Conservation (phyloP, 73 alveolate genomes). For the Paramecium octaurelia region DNA sequence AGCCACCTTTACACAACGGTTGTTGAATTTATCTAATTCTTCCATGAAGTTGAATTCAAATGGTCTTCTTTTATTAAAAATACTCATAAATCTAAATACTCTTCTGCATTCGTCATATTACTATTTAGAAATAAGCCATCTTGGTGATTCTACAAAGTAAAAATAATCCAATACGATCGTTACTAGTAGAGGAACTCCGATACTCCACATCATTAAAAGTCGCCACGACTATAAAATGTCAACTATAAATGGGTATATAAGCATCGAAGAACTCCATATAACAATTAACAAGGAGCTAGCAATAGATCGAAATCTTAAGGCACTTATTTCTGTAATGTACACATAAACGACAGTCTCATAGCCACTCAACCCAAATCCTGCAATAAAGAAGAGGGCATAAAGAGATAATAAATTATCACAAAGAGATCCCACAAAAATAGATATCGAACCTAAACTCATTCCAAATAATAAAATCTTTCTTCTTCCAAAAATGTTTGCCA, state of each 20-base stretch:
- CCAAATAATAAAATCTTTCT: slow-evolving; percentile 46
- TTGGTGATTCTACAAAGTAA: slow-evolving; percentile 52
- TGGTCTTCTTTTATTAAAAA: slow-evolving; percentile 49
- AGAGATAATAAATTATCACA: background rate
- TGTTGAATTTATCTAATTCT: slow-evolving; percentile 49
- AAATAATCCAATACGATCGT: background rate
- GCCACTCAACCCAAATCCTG: slow-evolving; percentile 62
- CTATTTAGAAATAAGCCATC: slow-evolving; percentile 42
- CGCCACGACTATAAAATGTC: slow-evolving; percentile 48
- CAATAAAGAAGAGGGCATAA: slow-evolving; percentile 7
- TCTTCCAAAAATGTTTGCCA: slow-evolving; percentile 51
- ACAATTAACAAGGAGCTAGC: slow-evolving; percentile 35
- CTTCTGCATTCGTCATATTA: slow-evolving; percentile 47
- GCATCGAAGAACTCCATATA: slow-evolving; percentile 55
- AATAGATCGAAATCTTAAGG: slow-evolving; percentile 53
- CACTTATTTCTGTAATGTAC: slow-evolving; percentile 49
- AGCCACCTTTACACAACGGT: background rate
- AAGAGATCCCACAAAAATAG: slow-evolving; percentile 16
- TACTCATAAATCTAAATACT: slow-evolving; percentile 55
- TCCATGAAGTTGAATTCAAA: slow-evolving; percentile 56
- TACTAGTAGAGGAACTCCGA: slow-evolving; percentile 40
- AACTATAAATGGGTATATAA: slow-evolving; percentile 44
- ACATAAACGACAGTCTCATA: slow-evolving; percentile 54
- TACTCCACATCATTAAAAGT: slow-evolving; percentile 8
- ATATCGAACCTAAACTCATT: slow-evolving; percentile 18